phyloP scores from a whole-genome alignment of 2,329 filamentous ascomycete species.

The Epichloe amarillans region DNA sequence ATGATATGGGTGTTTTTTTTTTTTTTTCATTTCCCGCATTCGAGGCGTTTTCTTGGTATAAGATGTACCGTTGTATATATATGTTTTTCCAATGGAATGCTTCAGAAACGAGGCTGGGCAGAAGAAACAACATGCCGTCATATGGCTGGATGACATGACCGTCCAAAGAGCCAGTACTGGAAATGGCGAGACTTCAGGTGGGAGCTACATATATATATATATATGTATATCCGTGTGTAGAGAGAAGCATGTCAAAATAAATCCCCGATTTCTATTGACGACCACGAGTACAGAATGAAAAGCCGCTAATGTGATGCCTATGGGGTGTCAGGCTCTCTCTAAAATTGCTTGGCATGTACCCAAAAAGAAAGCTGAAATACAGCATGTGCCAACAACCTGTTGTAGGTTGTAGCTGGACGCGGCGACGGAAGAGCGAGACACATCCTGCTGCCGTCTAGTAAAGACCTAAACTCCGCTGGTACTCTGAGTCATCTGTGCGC shows the following conservation, averaged over 20 bases:
- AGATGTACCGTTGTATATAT: too few relatives aligned
- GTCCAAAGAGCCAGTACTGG: too few relatives aligned
- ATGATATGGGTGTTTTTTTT: background rate
- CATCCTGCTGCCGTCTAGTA: background rate
- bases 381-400: slow-evolving; percentile 6
- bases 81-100: too few relatives aligned
- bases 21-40: background rate
- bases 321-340: background rate
- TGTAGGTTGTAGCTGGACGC: too few relatives aligned
- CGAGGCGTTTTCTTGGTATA: background rate
- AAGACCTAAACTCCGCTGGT: background rate
- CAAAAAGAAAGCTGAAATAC: background rate
- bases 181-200: too few relatives aligned
- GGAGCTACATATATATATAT: too few relatives aligned
- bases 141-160: too few relatives aligned
- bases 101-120: too few relatives aligned
- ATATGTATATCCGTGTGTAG: too few relatives aligned
- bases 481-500: background rate
- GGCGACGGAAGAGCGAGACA: background rate
- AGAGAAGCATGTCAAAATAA: background rate
- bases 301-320: background rate
- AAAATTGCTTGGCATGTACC: background rate
- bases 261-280: background rate
- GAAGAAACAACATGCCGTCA: too few relatives aligned
- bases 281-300: background rate